Conservation (phyloP, 331 rosid genomes). For the Quercus tomentella region DNA sequence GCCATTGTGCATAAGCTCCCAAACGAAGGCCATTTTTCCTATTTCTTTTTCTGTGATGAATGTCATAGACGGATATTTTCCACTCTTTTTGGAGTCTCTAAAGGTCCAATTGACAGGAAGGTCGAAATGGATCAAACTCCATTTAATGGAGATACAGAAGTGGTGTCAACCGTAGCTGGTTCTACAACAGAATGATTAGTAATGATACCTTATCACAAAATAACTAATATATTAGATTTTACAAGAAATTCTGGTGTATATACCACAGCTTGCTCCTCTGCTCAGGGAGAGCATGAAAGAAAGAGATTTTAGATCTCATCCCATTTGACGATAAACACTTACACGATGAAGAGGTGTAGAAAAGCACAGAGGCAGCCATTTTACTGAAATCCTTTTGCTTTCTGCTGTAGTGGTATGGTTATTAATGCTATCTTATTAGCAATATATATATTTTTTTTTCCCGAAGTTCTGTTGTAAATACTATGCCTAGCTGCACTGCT, state of each 20-base stretch:
- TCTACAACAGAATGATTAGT: constrained; percentile 27
- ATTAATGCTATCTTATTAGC: constrained; percentile 21
- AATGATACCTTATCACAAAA: constrained; percentile 23
- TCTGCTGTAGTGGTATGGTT: background rate
- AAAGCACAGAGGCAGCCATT: constrained; percentile 5
- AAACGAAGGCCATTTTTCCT: constrained; percentile 89
- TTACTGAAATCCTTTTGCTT: background rate
- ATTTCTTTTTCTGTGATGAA: constrained; percentile 76
- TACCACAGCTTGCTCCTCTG: constrained; percentile 46
- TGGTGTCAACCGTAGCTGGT: constrained; percentile 18
- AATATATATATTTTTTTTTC: constrained; percentile 3
- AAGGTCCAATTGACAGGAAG: constrained; percentile 47
- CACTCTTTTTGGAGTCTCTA: constrained; percentile 72
- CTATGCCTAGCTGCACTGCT: constrained; percentile 38
- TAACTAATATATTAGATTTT: constrained; percentile 3
- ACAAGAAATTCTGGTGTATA: constrained; percentile 48
- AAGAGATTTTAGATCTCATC: background rate
- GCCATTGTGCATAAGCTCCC: constrained; percentile 76
- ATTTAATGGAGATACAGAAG: constrained; percentile 29
- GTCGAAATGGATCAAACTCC: constrained; percentile 28
- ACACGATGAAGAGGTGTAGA: constrained; percentile 19
- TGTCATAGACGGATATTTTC: constrained; percentile 74
- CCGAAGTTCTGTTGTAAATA: constrained; percentile 52
- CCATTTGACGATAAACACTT: constrained; percentile 23
- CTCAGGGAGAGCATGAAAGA: constrained; percentile 39